Conservation (phyloP, 2,329 filamentous ascomycete species). For the Ophiocordyceps robertsii region DNA sequence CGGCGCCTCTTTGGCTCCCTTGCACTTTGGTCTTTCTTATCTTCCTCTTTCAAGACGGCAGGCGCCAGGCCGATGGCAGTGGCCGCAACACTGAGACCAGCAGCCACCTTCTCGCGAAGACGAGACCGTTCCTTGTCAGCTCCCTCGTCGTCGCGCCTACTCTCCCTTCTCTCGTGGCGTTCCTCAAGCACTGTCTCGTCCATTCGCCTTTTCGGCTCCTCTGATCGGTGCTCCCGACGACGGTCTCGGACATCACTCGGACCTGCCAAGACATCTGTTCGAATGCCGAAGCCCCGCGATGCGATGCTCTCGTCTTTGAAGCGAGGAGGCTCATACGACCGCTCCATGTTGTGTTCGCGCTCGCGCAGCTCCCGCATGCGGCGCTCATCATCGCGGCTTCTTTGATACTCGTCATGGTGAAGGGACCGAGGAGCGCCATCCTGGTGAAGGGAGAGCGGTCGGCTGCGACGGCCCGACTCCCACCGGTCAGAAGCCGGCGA, state of each 20-base stretch:
- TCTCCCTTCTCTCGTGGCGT: conserved; percentile 16
- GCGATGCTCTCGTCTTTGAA: conserved; percentile 34
- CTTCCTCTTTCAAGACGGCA: conserved; percentile 21
- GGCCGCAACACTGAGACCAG: conserved; percentile 34
- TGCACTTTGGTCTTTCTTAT: conserved; percentile 21
- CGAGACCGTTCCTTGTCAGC: conserved; percentile 28
- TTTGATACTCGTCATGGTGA: conserved; percentile 35
- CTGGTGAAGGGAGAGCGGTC: conserved; percentile 40
- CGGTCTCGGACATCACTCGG: conserved; percentile 29
- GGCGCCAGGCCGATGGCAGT: conserved; percentile 31
- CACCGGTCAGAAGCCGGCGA: conserved; percentile 5
- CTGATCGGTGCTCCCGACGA: conserved; percentile 15
- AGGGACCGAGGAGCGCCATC: conserved; percentile 29
- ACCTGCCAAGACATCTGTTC: conserved; percentile 23
- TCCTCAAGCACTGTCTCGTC: conserved; percentile 15
- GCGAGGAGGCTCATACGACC: conserved; percentile 14
- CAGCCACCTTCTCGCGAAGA: conserved; percentile 32
- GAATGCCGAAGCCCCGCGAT: conserved; percentile 38
- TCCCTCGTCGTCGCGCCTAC: conserved; percentile 15
- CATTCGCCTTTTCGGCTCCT: conserved; percentile 16
- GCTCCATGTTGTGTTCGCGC: conserved; percentile 20
- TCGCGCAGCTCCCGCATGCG: conserved; percentile 28
- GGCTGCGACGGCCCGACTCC: conserved; percentile 15
- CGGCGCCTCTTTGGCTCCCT: conserved; percentile 14
- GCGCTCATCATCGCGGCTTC: conserved; percentile 33